These are phyloP conservation scores for Diaporthe caulivora DNA, from an alignment of 2,329 filamentous ascomycete genomes.

Conservation along the genomic window DNA sequence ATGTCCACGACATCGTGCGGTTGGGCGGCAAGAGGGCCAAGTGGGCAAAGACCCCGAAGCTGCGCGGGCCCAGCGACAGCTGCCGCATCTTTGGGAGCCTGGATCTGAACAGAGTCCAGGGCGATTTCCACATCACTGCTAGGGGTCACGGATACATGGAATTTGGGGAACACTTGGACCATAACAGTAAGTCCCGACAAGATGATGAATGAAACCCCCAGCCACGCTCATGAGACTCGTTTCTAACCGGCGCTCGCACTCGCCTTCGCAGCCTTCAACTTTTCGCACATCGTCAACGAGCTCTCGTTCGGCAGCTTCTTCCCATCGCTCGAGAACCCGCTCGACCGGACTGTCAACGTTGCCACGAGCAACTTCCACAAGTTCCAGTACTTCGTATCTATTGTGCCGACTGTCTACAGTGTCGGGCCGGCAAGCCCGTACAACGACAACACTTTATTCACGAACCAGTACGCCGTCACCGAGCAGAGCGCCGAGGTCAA, in stretches of 20 bases:
- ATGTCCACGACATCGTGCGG: constrained; percentile 91
- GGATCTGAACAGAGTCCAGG: constrained; percentile 96
- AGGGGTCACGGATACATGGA: constrained; percentile 95
- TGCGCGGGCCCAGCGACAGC: constrained; percentile 73
- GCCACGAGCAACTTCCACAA: constrained; percentile 88
- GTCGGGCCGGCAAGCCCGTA: constrained; percentile 58
- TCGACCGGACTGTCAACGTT: constrained; percentile 87
- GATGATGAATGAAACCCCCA: neutral
- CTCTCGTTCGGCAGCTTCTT: constrained; percentile 98
- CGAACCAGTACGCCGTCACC: constrained; percentile 98
- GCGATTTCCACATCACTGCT: constrained; percentile 97
- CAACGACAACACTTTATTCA: constrained; percentile 76
- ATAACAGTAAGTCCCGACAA: constrained; percentile 70
- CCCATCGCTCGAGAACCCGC: constrained; percentile 90
- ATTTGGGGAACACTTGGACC: constrained; percentile 83
- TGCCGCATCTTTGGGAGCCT: constrained; percentile 92
- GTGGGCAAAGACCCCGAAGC: constrained; percentile 80
- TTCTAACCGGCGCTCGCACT: neutral
- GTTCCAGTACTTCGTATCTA: constrained; percentile 96
- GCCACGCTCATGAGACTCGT: neutral
- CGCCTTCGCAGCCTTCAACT: constrained; percentile 82
- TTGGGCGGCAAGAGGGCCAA: constrained; percentile 74
- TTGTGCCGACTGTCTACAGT: constrained; percentile 95
- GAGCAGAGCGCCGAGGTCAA: constrained; percentile 81
- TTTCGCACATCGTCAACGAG: constrained; percentile 95